Conservation (phyloP, 106 monocot genomes). For the Dactylorhiza incarnata region DNA sequence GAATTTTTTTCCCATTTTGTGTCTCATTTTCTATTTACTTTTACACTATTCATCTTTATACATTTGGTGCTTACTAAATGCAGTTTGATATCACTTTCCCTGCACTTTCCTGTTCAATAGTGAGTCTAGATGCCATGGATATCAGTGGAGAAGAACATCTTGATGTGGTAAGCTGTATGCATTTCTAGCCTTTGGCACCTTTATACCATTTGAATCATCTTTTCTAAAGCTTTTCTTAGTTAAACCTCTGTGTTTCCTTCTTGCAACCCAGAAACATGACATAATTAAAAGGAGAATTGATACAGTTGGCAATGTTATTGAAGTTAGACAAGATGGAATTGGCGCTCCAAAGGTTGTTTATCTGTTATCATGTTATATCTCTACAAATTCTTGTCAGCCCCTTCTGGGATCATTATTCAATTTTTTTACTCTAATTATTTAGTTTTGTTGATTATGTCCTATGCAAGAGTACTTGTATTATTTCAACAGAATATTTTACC, state of each 20-base stretch:
- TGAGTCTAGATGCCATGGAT: constrained; percentile 95
- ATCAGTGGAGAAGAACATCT: constrained; percentile 92
- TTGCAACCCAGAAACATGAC: constrained; percentile 66
- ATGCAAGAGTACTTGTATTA: neutral
- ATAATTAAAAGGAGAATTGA: constrained; percentile 86
- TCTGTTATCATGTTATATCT: constrained; percentile 4
- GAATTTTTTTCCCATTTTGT: neutral
- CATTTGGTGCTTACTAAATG: constrained; percentile 20
- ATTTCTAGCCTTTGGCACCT: neutral
- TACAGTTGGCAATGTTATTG: constrained; percentile 74
- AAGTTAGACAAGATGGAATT: constrained; percentile 81
- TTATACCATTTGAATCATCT: neutral
- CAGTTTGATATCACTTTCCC: constrained; percentile 98
- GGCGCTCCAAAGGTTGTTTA: constrained; percentile 64
- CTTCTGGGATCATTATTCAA: neutral
- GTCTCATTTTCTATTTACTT: neutral
- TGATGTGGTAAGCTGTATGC: constrained; percentile 75
- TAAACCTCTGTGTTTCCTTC: neutral
- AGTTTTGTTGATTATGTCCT: neutral
- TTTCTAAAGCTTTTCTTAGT: neutral
- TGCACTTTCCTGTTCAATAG: constrained; percentile 74
- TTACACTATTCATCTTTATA: neutral
- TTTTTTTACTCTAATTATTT: neutral
- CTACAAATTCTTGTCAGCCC: neutral
- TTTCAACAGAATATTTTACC: neutral